Conservation (phyloP, 306 rosid species). For the Macrotyloma uniflorum region DNA sequence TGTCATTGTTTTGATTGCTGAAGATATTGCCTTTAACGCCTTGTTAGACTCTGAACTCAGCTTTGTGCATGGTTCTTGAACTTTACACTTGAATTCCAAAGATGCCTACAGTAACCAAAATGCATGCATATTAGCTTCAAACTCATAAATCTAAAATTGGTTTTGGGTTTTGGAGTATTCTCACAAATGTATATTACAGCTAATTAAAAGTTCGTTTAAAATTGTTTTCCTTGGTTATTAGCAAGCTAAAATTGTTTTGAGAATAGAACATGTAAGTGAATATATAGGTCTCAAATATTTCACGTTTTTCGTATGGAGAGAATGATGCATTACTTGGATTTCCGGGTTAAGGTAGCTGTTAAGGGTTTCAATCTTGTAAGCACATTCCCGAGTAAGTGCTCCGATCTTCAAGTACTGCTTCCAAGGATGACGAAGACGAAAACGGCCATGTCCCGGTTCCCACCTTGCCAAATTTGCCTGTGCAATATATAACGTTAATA, state of each 20-base stretch:
- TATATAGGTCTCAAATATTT: background rate
- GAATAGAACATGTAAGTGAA: background rate
- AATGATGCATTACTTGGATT: constrained; percentile 51
- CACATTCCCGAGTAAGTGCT: constrained; percentile 69
- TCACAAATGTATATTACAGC: background rate
- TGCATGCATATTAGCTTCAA: background rate
- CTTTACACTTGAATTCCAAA: constrained; percentile 48
- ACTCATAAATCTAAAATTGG: background rate
- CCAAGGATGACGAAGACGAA: constrained; percentile 85
- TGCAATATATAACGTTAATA: background rate
- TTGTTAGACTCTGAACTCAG: constrained; percentile 68
- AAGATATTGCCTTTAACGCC: constrained; percentile 61
- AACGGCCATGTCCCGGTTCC: constrained; percentile 94
- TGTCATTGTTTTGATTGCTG: constrained; percentile 66
- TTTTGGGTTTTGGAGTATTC: background rate
- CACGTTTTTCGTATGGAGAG: background rate
- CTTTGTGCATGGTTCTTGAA: constrained; percentile 61
- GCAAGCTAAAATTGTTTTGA: background rate
- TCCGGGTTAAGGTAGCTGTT: constrained; percentile 51
- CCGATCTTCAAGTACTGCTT: constrained; percentile 82
- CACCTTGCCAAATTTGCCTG: constrained; percentile 91
- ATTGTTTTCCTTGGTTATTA: background rate
- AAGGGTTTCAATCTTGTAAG: constrained; percentile 79
- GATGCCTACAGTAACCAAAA: constrained; percentile 46
- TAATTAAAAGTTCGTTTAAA: background rate